These are phyloP conservation scores for Candida tibetensis DNA, from an alignment of 805 yeast species.

Conservation along the genomic window DNA sequence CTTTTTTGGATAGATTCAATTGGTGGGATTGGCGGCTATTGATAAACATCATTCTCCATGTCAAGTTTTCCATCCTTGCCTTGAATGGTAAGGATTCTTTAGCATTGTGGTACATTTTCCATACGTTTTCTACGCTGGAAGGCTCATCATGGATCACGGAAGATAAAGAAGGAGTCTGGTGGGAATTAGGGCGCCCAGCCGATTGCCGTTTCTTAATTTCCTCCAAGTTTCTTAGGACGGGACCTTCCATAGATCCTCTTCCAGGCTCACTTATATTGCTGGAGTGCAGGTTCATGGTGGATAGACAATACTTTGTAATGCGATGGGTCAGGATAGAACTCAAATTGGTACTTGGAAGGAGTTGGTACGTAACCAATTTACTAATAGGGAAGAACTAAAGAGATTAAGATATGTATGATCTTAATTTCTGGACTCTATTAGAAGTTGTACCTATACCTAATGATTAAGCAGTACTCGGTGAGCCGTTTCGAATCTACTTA, in stretches of 20 bases:
- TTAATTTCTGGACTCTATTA: background rate
- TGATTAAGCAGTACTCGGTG: no score
- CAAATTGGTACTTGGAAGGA: no score
- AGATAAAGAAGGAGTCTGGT: background rate
- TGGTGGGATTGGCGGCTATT: slow-evolving; percentile 14
- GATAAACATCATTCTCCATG: slow-evolving; percentile 84
- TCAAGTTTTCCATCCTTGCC: slow-evolving; percentile 75
- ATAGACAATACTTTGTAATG: no score
- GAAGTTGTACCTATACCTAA: no score
- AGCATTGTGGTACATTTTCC: slow-evolving; percentile 82
- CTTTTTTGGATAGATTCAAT: slow-evolving; percentile 11
- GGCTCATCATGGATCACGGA: slow-evolving; percentile 6
- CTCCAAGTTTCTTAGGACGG: no score
- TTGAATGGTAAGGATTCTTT: slow-evolving; percentile 71
- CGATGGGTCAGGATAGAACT: no score
- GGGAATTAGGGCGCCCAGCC: no score
- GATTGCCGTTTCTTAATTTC: no score
- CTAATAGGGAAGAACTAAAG: no score
- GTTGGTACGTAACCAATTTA: no score
- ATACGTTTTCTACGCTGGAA: slow-evolving; percentile 38
- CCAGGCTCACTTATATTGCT: background rate
- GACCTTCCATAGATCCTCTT: background rate
- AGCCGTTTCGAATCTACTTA: background rate
- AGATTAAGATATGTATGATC: no score
- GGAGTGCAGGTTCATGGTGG: background rate